Percentiles rank a stretch among this genome's conserved stretches.
Evolutionary conservation across 192 early-diverging fungal species (phyloP).

Genomic region (Backusella liffmaniae): DNA sequence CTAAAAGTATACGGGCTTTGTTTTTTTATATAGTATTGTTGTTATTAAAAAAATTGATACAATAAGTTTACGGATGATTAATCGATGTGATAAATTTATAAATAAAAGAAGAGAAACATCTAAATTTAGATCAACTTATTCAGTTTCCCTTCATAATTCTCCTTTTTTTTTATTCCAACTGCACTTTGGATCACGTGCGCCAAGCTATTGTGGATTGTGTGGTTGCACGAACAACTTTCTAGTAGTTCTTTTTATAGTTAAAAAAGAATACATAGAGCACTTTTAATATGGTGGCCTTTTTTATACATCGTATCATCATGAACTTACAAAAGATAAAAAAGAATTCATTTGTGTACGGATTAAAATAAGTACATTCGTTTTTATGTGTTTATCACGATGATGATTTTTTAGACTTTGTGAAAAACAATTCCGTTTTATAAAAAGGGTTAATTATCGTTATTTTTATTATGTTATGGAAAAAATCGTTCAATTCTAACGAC

Average conservation of each 20-base stretch:
- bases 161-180: not conserved
- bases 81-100: not conserved
- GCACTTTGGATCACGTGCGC: not conserved
- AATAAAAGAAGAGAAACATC: conserved; percentile 5
- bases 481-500: no score
- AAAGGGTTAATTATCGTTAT: no score
- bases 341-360: no score
- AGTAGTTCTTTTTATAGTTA: not conserved
- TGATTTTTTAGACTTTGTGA: no score
- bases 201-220: not conserved
- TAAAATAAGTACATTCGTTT: no score
- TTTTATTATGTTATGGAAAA: no score
- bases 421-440: no score
- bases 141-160: not conserved
- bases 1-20: not conserved
- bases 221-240: not conserved
- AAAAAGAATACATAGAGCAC: not conserved
- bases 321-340: no score
- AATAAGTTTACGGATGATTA: not conserved
- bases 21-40: not conserved
- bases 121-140: not conserved
- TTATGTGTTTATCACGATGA: no score
- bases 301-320: no score
- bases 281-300: no score
- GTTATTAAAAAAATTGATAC: no score